Evolutionary conservation across 257 asterid genomes (phyloP).

Genomic region (Cynanchum wilfordii): DNA sequence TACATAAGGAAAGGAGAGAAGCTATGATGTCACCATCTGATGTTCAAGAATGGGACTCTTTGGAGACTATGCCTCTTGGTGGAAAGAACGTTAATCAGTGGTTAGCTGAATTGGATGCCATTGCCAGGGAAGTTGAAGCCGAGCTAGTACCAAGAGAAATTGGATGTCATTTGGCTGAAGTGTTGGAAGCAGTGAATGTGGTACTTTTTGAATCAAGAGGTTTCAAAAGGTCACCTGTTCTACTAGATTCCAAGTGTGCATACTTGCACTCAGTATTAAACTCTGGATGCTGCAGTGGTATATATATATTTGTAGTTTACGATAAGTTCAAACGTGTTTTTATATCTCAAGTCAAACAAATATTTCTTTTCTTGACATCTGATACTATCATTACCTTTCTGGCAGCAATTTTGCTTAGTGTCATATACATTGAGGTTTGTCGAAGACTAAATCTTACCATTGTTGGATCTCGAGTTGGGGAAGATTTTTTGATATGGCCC

Average conservation of each 20-base stretch:
- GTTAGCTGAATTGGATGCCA: constrained; percentile 68
- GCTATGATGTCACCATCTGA: constrained; percentile 26
- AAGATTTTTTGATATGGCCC: constrained; percentile 97
- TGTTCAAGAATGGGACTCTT: constrained; percentile 36
- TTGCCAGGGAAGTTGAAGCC: constrained; percentile 86
- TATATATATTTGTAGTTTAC: constrained; percentile 8
- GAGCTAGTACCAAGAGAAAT: constrained; percentile 78
- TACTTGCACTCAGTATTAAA: constrained; percentile 81
- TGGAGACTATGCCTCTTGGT: constrained; percentile 68
- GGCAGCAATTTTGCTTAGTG: constrained; percentile 88
- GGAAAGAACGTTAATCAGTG: constrained; percentile 72
- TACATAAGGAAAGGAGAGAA: constrained; percentile 54
- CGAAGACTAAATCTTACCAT: constrained; percentile 81
- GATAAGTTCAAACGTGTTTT: neutral
- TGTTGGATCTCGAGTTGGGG: constrained; percentile 98
- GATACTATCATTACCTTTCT: constrained; percentile 15
- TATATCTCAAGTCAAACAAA: neutral
- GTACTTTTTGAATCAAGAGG: constrained; percentile 71
- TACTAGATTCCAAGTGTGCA: constrained; percentile 71
- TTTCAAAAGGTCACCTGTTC: constrained; percentile 68
- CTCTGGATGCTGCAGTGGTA: constrained; percentile 77
- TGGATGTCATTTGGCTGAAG: constrained; percentile 73
- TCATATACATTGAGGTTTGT: constrained; percentile 92
- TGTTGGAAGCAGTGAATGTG: constrained; percentile 78
- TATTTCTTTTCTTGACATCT: constrained; percentile 15